These are phyloP conservation scores for Pichia eremophila DNA, from an alignment of 805 yeast genomes.

Conservation along the genomic window DNA sequence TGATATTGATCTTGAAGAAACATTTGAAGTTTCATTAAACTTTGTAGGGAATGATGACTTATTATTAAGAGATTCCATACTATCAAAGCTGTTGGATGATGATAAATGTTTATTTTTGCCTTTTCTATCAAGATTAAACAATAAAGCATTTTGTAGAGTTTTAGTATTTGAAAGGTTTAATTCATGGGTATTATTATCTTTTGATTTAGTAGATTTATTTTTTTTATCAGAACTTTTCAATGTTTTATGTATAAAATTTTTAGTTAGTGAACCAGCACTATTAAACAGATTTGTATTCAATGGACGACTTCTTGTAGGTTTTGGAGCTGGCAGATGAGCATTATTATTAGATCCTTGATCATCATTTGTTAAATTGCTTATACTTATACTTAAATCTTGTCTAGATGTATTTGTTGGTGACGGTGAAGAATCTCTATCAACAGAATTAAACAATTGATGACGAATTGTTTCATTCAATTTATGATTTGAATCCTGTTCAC, in stretches of 20 bases:
- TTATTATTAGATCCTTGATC: no score
- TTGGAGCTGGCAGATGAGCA: slow-evolving; percentile 1
- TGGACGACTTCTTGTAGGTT: neutral
- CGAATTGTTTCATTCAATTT: neutral
- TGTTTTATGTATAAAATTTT: neutral
- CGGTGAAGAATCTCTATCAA: slow-evolving; percentile 1
- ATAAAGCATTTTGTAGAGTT: no score
- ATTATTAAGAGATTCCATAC: neutral
- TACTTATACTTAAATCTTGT: no score
- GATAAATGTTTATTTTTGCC: no score
- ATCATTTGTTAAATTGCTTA: no score
- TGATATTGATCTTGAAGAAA: slow-evolving; percentile 4
- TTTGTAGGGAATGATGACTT: neutral
- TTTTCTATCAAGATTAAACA: no score
- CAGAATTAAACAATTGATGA: neutral
- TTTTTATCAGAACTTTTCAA: neutral
- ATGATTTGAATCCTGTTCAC: neutral
- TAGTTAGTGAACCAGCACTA: neutral
- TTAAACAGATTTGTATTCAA: slow-evolving; percentile 1
- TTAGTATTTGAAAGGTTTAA: neutral
- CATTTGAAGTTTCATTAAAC: neutral
- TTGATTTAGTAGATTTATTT: neutral
- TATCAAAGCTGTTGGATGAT: neutral
- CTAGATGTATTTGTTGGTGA: slow-evolving; percentile 1
- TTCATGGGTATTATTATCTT: neutral